Percentiles rank a stretch among this genome's conserved stretches.
These are phyloP conservation scores for Benincasa hispida DNA, from an alignment of 306 rosid species.

Conservation along the genomic window DNA sequence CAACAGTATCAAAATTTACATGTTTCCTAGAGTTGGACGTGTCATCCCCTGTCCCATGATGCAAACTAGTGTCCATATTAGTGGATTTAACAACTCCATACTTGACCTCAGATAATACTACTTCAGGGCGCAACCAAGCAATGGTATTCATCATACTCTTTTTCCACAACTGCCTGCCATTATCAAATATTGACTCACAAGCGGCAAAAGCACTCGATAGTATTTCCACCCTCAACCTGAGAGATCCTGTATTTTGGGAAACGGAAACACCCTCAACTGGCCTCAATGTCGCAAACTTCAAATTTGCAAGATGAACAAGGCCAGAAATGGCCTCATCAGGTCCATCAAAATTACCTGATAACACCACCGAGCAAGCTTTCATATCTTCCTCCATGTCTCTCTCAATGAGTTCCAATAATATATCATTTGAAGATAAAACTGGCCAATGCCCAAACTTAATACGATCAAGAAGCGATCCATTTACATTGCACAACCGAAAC, in stretches of 20 bases:
- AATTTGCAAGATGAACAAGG: constrained; percentile 65
- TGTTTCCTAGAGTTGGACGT: constrained; percentile 14
- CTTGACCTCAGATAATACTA: constrained; percentile 57
- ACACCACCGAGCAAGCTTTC: constrained; percentile 35
- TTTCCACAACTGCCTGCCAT: constrained; percentile 69
- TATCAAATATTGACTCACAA: constrained; percentile 63
- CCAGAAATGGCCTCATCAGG: constrained; percentile 75
- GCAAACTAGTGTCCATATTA: constrained; percentile 36
- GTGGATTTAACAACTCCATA: constrained; percentile 38
- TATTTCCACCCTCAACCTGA: constrained; percentile 69
- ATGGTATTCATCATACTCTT: constrained; percentile 75
- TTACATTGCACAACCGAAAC: constrained; percentile 46
- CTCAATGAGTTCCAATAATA: constrained; percentile 52
- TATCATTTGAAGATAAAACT: constrained; percentile 45
- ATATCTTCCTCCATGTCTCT: constrained; percentile 16
- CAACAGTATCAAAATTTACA: constrained; percentile 54
- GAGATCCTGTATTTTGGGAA: constrained; percentile 30
- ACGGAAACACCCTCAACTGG: constrained; percentile 38
- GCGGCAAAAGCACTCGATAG: constrained; percentile 54
- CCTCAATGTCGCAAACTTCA: constrained; percentile 65
- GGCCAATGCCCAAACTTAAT: constrained; percentile 90
- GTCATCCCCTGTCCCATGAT: constrained; percentile 23
- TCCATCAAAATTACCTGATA: constrained; percentile 78
- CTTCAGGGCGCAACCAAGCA: constrained; percentile 89
- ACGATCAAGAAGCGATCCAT: constrained; percentile 28